phyloP scores from a whole-genome alignment of 169 alveolate genomes.

The Babesia caballi region DNA sequence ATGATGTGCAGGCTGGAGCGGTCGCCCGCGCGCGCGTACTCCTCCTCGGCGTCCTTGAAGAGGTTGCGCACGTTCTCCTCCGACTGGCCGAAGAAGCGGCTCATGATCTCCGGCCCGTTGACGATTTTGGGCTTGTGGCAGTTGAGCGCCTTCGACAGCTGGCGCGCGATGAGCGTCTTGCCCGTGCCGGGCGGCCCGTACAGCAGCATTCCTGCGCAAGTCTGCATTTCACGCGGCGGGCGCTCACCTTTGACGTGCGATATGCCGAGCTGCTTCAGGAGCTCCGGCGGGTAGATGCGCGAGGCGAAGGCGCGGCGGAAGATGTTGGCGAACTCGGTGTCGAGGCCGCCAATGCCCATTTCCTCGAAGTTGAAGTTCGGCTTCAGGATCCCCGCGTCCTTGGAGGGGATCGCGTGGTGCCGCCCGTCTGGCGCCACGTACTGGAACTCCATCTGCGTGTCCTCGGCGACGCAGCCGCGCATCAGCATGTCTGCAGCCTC shows the following conservation, averaged over 20 bases:
- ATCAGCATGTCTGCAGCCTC: constrained; percentile 50
- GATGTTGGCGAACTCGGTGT: constrained; percentile 93
- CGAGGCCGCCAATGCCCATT: constrained; percentile 91
- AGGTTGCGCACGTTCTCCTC: constrained; percentile 97
- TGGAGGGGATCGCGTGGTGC: constrained; percentile 40
- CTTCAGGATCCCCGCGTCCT: constrained; percentile 45
- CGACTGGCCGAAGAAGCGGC: constrained; percentile 97
- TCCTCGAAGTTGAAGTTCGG: constrained; percentile 88
- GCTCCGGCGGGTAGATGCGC: constrained; percentile 96
- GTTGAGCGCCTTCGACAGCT: constrained; percentile 93
- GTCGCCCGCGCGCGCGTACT: constrained; percentile 89
- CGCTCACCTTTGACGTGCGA: constrained; percentile 92
- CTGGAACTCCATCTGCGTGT: constrained; percentile 50
- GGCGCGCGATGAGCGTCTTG: constrained; percentile 99
- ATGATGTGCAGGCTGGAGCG: constrained; percentile 95
- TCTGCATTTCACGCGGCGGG: background rate
- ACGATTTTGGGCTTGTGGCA: constrained; percentile 94
- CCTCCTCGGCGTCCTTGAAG: constrained; percentile 97
- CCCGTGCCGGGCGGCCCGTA: constrained; percentile 99
- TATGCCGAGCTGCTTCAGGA: constrained; percentile 95
- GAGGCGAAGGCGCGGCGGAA: constrained; percentile 99
- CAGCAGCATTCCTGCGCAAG: constrained; percentile 86
- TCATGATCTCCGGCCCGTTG: constrained; percentile 89
- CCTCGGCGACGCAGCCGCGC: constrained; percentile 38
- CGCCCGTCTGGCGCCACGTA: constrained; percentile 34